Evolutionary conservation across 805 yeast genomes (phyloP).

Genomic region (Monosporozyma solicola): DNA sequence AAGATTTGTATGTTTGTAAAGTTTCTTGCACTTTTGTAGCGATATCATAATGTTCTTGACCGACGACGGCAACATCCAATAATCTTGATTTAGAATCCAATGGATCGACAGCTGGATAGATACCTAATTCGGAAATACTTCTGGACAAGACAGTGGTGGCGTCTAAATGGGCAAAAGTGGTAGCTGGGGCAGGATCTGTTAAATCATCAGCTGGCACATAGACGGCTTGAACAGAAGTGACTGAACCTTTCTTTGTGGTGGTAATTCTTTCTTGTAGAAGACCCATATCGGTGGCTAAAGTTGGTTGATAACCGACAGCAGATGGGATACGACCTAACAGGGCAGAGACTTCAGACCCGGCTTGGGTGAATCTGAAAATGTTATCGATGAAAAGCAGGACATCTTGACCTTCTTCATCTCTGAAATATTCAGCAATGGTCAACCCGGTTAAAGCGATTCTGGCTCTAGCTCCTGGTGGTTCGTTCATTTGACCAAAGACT

Average conservation of each 20-base stretch:
- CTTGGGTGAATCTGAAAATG: conserved; percentile 99
- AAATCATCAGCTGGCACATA: conserved; percentile 99
- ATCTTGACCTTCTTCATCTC: conserved; percentile 99
- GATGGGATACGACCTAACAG: conserved; percentile 99
- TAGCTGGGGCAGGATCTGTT: conserved; percentile 99
- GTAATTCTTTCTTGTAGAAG: conserved; percentile 99
- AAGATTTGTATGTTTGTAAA: conserved; percentile 97
- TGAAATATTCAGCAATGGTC: conserved; percentile 99
- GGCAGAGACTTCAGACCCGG: conserved; percentile 99
- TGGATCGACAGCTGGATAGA: conserved; percentile 99
- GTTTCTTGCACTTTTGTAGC: conserved; percentile 96
- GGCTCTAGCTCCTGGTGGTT: conserved; percentile 99
- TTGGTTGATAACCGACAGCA: conserved; percentile 99
- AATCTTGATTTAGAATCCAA: conserved; percentile 98
- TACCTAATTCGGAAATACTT: conserved; percentile 99
- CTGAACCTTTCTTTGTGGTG: conserved; percentile 99
- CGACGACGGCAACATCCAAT: conserved; percentile 93
- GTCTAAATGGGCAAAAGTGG: conserved; percentile 99
- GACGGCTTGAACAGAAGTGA: conserved; percentile 99
- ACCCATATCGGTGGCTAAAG: conserved; percentile 99
- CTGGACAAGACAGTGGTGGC: conserved; percentile 99
- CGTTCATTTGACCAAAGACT: conserved; percentile 99
- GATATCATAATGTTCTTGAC: conserved; percentile 96
- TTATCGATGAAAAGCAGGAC: conserved; percentile 98
- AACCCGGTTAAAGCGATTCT: conserved; percentile 99